phyloP scores from a whole-genome alignment of 495 filamentous ascomycete species.

The Aspergillus carlsbadensis region DNA sequence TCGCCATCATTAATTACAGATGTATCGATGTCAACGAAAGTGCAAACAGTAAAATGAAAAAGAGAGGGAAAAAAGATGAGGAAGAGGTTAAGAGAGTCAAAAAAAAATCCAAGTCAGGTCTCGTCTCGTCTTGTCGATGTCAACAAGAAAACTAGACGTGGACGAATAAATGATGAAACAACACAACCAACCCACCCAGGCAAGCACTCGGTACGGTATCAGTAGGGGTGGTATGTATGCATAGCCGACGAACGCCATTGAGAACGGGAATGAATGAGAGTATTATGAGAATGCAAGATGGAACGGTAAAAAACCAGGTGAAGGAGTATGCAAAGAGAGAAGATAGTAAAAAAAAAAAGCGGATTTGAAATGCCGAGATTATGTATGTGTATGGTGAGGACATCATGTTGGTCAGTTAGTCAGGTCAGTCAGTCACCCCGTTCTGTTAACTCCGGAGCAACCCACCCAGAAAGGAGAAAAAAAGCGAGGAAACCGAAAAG shows the following conservation, averaged over 20 bases:
- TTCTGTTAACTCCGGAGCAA: conserved; percentile 28
- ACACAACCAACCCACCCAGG: no score
- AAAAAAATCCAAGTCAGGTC: conserved; percentile 1
- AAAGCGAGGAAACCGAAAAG: background rate
- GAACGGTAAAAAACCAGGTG: no score
- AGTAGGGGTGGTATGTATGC: no score
- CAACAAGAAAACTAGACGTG: no score
- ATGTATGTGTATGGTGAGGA: conserved; percentile 6
- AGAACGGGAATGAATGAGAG: no score
- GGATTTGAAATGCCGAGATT: conserved; percentile 2
- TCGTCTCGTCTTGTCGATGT: no score
- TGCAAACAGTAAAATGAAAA: background rate
- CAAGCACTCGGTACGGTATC: no score
- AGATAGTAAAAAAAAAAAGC: conserved; percentile 9
- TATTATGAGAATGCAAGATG: background rate
- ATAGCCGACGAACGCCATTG: no score
- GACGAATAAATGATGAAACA: no score
- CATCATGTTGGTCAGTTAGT: conserved; percentile 16
- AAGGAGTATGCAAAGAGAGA: background rate
- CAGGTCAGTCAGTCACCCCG: conserved; percentile 7
- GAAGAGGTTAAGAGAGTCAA: conserved; percentile 12
- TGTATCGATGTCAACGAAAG: conserved; percentile 21
- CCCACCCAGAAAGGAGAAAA: background rate
- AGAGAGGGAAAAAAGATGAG: conserved; percentile 4
- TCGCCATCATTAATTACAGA: conserved; percentile 15